These are phyloP conservation scores for Cyberlindnera maritima DNA, from an alignment of 805 yeast species.

Conservation along the genomic window DNA sequence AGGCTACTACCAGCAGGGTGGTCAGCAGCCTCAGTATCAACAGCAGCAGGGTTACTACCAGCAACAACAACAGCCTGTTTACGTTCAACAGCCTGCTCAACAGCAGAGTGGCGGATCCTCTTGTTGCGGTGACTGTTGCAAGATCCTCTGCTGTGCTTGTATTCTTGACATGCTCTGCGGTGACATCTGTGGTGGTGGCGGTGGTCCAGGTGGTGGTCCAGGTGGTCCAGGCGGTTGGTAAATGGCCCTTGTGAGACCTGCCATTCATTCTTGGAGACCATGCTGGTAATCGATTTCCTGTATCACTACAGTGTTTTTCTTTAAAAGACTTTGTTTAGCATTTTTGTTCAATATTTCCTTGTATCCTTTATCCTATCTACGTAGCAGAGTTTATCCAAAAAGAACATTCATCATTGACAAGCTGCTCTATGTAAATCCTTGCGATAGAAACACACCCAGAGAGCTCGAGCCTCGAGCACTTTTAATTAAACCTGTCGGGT, in stretches of 20 bases:
- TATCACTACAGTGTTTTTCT: neutral
- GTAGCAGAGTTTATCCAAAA: neutral
- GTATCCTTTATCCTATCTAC: neutral
- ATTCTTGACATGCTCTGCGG: conserved; percentile 21
- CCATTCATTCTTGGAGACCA: neutral
- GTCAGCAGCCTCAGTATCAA: conserved; percentile 20
- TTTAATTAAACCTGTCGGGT: neutral
- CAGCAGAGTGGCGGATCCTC: conserved; percentile 3
- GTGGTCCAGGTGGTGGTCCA: conserved; percentile 8
- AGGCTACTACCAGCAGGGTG: conserved; percentile 16
- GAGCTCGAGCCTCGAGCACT: neutral
- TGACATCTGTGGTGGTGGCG: conserved; percentile 12
- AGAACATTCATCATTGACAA: neutral
- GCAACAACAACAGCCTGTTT: conserved; percentile 28
- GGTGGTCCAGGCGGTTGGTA: conserved; percentile 9
- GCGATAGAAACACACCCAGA: neutral
- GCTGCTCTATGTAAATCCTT: neutral
- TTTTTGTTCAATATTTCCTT: neutral
- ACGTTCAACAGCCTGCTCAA: conserved; percentile 26
- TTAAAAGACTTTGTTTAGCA: no score
- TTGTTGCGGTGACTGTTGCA: conserved; percentile 27
- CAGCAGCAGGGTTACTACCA: conserved; percentile 30
- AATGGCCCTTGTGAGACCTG: no score
- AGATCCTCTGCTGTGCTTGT: conserved; percentile 24
- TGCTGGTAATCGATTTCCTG: no score